phyloP scores from a whole-genome alignment of 1,284 basidiomycete genomes.

The Cryptococcus sp. region DNA sequence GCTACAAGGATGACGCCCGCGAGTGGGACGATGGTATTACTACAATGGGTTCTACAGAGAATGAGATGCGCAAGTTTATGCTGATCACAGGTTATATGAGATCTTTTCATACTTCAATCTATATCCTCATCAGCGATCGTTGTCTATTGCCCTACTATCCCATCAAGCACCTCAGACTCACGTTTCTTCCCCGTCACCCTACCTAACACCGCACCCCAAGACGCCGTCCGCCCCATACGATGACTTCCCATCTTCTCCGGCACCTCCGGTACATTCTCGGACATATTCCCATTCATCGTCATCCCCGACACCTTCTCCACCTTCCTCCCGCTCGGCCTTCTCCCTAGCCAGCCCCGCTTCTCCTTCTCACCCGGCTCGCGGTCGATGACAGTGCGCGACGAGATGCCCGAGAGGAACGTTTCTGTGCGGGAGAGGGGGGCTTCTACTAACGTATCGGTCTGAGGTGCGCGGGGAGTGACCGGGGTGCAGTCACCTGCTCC shows the following conservation, averaged over 20 bases:
- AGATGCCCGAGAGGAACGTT: background rate
- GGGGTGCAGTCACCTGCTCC: background rate
- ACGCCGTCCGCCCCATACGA: slow-evolving; percentile 3
- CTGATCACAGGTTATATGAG: background rate
- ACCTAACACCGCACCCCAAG: slow-evolving; percentile 11
- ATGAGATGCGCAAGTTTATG: too few species aligned
- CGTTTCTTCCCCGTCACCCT: slow-evolving; percentile 12
- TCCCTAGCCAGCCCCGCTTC: slow-evolving; percentile 13
- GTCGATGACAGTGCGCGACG: background rate
- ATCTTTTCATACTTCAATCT: background rate
- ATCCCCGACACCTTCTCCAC: background rate
- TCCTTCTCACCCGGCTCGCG: background rate
- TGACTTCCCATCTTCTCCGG: background rate
- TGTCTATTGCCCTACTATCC: background rate
- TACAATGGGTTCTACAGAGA: too few species aligned
- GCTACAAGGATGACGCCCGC: too few species aligned
- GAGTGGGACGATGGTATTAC: too few species aligned
- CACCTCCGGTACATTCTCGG: too few species aligned
- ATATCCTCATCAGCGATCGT: background rate
- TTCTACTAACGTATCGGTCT: background rate
- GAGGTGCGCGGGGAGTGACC: background rate
- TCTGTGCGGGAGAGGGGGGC: background rate
- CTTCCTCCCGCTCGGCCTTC: slow-evolving; percentile 8
- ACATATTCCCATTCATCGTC: background rate
- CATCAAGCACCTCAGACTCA: background rate